Base-by-base conservation (phyloP, 805 yeast genomes). In the Tetrapisispora fleetii region DNA sequence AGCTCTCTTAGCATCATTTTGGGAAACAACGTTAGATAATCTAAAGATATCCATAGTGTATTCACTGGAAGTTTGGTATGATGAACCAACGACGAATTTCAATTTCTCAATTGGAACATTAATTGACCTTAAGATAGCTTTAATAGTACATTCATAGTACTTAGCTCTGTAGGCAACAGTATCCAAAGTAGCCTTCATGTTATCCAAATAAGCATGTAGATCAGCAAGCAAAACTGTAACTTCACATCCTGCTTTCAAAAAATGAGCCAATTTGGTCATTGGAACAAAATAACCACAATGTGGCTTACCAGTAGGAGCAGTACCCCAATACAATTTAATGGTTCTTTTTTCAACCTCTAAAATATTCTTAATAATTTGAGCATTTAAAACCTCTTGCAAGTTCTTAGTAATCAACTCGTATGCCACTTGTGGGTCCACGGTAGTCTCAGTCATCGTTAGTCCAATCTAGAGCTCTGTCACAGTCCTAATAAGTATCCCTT, bases 231-330 rank as follows among this genome's bases (percentile, higher is more conserved):
- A 75, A 7, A 93, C 93, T 1, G 81, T 88, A 40, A 93, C 95
- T 63, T 88, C 93, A 72, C 96, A 88, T 13, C 98, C 99, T 17
- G 99, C 99, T 60, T 81, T 83, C 67, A 93, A 77, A 67, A 91
- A 88, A 66, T 93, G 90, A 1, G 98, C 98, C 58, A 93, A 70
- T 68, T 93, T 91, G 52, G 95, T 84, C 98, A 93, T 91, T 47
- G 98, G 93, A 37, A 93, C 99, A 63, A 93, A 88, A 76, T 93
- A 93, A 46, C 98, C 99, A 73, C 97, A 90, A 71, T 93, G 99
- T 41, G 98, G 96, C 69, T 80, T 86, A 47, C 99, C 99, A 4
- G 99, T 93, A 52, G 99, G 98, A 8, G 99, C 99, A 19, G 98
- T 90, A 57, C 99, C 99, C 98, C 97, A 93, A 79, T 93, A 93